Evolutionary conservation across 768 basidiomycete genomes (phyloP), one percentile per base, ranked within the genome.

Genomic region (Tubosaeta brunneosetosa): DNA sequence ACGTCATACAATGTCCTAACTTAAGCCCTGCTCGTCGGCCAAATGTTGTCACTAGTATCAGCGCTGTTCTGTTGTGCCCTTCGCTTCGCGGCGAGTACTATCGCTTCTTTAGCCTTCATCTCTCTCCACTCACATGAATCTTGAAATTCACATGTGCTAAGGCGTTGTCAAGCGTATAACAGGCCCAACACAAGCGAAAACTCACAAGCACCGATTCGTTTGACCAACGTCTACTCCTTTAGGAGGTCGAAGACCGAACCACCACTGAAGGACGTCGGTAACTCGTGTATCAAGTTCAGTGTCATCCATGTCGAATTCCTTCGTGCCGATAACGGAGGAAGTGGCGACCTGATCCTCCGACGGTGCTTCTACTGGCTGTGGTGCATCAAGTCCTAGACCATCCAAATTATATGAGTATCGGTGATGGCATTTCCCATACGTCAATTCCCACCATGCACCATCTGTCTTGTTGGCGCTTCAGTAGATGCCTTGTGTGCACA

Each of bases 71-170:
- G 31, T 3, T 17, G 27, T 43, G 6, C 25, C 34, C n/a, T 51
- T 7, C 41, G 44, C 43, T 52, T 32, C 12, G 51, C 29, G 14
- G 38, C 44, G 26, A 29, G 10, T 13, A 29, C 43, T 3, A 19
- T 49, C 26, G 57, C 51, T 44, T 82, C 81, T 52, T 67, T 58
- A 22, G 82, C 83, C 56, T 74, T 76, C 42, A 57, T 51, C 44
- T 72, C 73, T 55, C 89, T 74, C 91, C 91, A 94, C 71, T 94
- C 91, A 61, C 91, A 94, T 12, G 80, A 83, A 3, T 76, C 70
- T 31, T 71, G 69, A 62, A 91, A 93, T 68, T 91, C 89, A 61
- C 90, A 93, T 13, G 77, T 74, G 43, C 86, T 86, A 48, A 40
- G 4, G 40, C 3, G 34, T 17, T 29, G 33, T 63, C 44, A 55